Evolutionary conservation across 345 rosid genomes (phyloP).

Genomic region (Rhizophora mangle): DNA sequence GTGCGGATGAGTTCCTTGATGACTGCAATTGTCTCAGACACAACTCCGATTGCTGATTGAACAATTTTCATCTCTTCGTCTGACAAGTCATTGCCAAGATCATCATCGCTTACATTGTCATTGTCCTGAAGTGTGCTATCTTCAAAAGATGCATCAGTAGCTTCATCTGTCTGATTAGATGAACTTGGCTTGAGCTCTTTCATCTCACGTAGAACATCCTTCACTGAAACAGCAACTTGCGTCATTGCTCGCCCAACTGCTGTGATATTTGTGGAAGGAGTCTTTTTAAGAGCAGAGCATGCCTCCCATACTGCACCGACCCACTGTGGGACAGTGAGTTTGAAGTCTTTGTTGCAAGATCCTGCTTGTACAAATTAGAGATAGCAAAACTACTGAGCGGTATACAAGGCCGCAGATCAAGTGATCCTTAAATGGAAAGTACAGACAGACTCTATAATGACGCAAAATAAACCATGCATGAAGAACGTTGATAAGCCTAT

Average conservation of each 20-base stretch:
- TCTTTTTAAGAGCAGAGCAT: constrained; percentile 75
- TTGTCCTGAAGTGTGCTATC: constrained; percentile 23
- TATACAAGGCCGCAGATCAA: not conserved
- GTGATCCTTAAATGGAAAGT: not conserved
- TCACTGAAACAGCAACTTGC: constrained; percentile 76
- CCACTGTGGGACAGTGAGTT: constrained; percentile 47
- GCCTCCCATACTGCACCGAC: constrained; percentile 91
- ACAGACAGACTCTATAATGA: not conserved
- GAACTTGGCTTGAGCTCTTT: constrained; percentile 78
- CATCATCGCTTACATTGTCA: constrained; percentile 39
- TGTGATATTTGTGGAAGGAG: constrained; percentile 65
- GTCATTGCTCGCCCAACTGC: constrained; percentile 85
- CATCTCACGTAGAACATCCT: constrained; percentile 95
- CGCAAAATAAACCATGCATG: not conserved
- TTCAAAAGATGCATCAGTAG: constrained; percentile 25
- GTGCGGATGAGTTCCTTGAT: constrained; percentile 77
- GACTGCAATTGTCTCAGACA: constrained; percentile 49
- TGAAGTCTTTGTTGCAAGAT: constrained; percentile 42
- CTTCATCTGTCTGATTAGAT: constrained; percentile 28
- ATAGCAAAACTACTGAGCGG: constrained; percentile 1
- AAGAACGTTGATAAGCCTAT: not conserved
- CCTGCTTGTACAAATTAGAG: constrained; percentile 35
- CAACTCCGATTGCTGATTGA: constrained; percentile 48
- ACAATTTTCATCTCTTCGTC: constrained; percentile 88
- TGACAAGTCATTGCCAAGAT: constrained; percentile 69